Evolutionary conservation across 257 asterid species (phyloP).

Genomic region (Anisodus acutangulus): DNA sequence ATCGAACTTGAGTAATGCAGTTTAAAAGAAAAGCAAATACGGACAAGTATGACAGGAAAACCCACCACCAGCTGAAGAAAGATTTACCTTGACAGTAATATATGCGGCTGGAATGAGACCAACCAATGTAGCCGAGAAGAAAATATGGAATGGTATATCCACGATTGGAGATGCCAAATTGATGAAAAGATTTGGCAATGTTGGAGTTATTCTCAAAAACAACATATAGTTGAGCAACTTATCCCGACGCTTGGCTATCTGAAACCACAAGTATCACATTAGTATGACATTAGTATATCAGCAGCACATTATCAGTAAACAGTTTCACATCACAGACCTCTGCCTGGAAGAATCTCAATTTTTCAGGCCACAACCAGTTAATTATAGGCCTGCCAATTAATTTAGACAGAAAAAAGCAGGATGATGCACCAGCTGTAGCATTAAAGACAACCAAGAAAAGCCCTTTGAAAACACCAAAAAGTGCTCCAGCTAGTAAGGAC

Average conservation of each 20-base stretch:
- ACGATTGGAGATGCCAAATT: constrained; percentile 94
- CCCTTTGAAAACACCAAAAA: constrained; percentile 83
- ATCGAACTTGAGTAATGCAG: background rate
- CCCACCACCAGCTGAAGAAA: constrained; percentile 27
- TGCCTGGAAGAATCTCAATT: constrained; percentile 76
- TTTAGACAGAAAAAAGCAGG: constrained; percentile 88
- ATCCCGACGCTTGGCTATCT: constrained; percentile 86
- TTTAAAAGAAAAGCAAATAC: constrained; percentile 24
- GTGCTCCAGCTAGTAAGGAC: constrained; percentile 95
- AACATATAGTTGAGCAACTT: constrained; percentile 92
- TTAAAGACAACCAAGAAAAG: constrained; percentile 83
- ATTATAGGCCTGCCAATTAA: constrained; percentile 85
- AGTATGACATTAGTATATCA: constrained; percentile 22
- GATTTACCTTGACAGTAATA: constrained; percentile 79
- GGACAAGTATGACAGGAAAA: background rate
- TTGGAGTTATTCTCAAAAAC: constrained; percentile 86
- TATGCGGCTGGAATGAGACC: constrained; percentile 88
- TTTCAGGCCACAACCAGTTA: constrained; percentile 87
- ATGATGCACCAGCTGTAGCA: constrained; percentile 94
- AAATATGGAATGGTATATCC: constrained; percentile 84
- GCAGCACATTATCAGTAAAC: constrained; percentile 14
- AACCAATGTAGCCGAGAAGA: constrained; percentile 81
- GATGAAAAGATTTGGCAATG: constrained; percentile 90
- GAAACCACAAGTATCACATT: constrained; percentile 34
- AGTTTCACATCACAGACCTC: constrained; percentile 56